Conservation (phyloP, 768 basidiomycete species). For the Dioszegia aurantiaca region DNA sequence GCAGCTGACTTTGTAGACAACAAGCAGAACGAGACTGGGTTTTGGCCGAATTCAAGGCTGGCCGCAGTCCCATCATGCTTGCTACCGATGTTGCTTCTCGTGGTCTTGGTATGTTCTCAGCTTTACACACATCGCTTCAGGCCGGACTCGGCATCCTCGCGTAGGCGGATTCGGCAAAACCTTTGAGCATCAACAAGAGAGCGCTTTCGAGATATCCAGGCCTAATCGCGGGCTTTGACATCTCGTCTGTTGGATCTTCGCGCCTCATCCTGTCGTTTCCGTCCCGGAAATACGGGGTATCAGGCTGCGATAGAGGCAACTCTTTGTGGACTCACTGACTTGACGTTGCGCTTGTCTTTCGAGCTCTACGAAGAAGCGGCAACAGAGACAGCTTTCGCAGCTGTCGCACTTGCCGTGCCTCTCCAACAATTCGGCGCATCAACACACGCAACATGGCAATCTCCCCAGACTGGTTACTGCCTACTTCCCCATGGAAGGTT, state of each 20-base stretch:
- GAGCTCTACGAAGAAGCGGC: background rate
- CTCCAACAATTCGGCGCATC: background rate
- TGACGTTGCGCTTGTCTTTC: slow-evolving; percentile 13
- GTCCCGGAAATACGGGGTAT: background rate
- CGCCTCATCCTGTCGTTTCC: background rate
- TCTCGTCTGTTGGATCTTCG: slow-evolving; percentile 5
- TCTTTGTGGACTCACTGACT: slow-evolving; percentile 14
- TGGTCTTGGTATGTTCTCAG: slow-evolving; percentile 86
- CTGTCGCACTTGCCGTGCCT: slow-evolving; percentile 1
- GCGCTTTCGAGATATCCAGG: background rate
- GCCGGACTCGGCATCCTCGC: slow-evolving; percentile 14
- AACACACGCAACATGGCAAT: slow-evolving; percentile 9
- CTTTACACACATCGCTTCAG: background rate
- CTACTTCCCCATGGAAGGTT: background rate
- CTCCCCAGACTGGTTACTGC: background rate
- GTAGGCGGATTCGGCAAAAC: slow-evolving; percentile 14
- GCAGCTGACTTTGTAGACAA: slow-evolving; percentile 32
- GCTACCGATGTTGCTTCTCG: slow-evolving; percentile 99
- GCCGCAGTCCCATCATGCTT: slow-evolving; percentile 93
- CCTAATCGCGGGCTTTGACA: background rate
- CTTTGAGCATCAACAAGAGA: slow-evolving; percentile 14
- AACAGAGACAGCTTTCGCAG: background rate
- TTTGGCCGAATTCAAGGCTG: slow-evolving; percentile 94
- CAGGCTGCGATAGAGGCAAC: background rate
- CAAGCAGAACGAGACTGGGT: slow-evolving; percentile 94